Conservation (phyloP, 148 eudicot species). For the Diospyros kaki region DNA sequence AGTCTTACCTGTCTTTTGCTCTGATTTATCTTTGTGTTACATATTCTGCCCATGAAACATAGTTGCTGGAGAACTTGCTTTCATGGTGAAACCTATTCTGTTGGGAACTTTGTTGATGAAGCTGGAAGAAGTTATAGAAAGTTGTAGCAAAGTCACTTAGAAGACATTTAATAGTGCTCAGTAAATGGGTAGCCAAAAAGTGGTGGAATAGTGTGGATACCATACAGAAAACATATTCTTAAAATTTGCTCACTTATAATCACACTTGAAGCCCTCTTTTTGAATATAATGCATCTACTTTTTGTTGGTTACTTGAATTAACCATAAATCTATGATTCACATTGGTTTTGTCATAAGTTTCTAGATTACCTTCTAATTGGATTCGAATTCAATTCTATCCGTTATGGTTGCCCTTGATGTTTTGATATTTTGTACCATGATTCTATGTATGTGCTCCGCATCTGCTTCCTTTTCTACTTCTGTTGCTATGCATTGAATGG, state of each 20-base stretch:
- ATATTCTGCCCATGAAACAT: not conserved
- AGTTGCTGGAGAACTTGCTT: constrained; percentile 1
- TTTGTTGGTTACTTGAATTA: too few relatives aligned
- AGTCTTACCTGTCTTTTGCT: constrained; percentile 16
- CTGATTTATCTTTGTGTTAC: not conserved
- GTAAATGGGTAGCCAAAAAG: too few relatives aligned
- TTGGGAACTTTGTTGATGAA: not conserved
- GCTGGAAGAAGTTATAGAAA: not conserved
- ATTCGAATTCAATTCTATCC: not conserved
- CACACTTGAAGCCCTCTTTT: not conserved
- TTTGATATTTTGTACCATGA: not conserved
- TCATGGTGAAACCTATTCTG: not conserved
- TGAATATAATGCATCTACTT: not conserved
- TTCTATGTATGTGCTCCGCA: not conserved
- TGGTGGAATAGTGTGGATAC: too few relatives aligned
- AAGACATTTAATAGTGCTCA: too few relatives aligned
- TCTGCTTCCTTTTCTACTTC: not conserved
- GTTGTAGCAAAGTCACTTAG: not conserved
- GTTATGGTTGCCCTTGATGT: not conserved
- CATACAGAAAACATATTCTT: too few relatives aligned
- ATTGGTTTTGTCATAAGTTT: too few relatives aligned
- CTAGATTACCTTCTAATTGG: not conserved
- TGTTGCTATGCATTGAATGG: not conserved
- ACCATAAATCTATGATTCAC: too few relatives aligned
- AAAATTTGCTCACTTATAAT: not conserved